These are phyloP conservation scores for Agrocybe praecox DNA, from an alignment of 768 basidiomycete species.

Conservation along the genomic window DNA sequence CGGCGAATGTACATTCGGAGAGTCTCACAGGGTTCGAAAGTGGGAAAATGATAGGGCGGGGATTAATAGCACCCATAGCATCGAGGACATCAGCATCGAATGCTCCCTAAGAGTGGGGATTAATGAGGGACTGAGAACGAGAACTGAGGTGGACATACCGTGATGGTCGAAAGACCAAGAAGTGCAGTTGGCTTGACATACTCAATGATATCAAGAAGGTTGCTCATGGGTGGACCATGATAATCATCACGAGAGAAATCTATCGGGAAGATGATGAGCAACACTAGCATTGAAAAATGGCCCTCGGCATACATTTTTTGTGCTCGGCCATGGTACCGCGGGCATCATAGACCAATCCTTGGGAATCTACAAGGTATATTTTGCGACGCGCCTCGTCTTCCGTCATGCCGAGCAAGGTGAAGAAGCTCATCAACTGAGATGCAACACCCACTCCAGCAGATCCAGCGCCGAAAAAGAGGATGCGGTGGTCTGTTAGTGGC, in stretches of 20 bases:
- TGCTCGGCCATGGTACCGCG: conserved; percentile 79
- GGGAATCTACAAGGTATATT: conserved; percentile 86
- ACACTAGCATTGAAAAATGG: neutral
- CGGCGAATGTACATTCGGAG: conserved; percentile 79
- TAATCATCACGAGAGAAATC: conserved; percentile 87
- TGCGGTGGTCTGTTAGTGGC: conserved; percentile 72
- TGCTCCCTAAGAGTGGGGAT: conserved; percentile 49
- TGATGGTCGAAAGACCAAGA: conserved; percentile 86
- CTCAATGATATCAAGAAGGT: conserved; percentile 76
- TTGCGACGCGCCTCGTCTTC: conserved; percentile 74
- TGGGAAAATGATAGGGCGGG: conserved; percentile 89
- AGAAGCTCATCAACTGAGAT: conserved; percentile 87
- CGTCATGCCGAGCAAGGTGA: conserved; percentile 76
- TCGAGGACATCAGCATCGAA: conserved; percentile 74
- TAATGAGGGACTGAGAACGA: neutral
- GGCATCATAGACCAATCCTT: conserved; percentile 79
- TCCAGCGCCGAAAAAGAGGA: conserved; percentile 93
- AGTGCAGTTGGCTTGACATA: conserved; percentile 88
- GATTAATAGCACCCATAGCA: conserved; percentile 78
- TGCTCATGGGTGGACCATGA: conserved; percentile 69
- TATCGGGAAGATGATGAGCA: conserved; percentile 24
- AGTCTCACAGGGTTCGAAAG: conserved; percentile 87
- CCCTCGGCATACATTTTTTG: conserved; percentile 68
- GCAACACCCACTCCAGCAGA: conserved; percentile 93
- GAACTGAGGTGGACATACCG: conserved; percentile 32